phyloP scores from a whole-genome alignment of 2,329 filamentous ascomycete species.

The Alternaria infectoria region DNA sequence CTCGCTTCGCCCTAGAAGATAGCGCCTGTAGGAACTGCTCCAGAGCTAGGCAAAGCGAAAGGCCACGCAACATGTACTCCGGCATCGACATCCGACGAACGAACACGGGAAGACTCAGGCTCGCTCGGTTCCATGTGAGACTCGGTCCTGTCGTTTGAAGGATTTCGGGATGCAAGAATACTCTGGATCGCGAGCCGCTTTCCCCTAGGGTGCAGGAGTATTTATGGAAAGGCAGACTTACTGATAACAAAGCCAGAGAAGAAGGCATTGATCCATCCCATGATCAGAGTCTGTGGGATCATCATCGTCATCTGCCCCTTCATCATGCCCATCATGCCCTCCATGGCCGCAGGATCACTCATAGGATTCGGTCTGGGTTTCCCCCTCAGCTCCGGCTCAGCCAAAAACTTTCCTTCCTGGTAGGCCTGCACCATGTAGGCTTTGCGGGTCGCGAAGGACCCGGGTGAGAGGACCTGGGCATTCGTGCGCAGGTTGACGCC shows the following conservation, averaged over 20 bases:
- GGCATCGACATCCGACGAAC: not conserved
- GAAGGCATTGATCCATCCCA: slow-evolving; percentile 99
- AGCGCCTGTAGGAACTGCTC: not conserved
- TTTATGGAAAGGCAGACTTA: slow-evolving; percentile 54
- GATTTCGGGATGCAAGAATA: not conserved
- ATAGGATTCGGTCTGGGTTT: slow-evolving; percentile 93
- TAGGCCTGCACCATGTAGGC: slow-evolving; percentile 80
- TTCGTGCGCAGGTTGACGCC: slow-evolving; percentile 86
- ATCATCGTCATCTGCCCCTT: slow-evolving; percentile 99
- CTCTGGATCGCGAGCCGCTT: not conserved
- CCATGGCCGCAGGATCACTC: slow-evolving; percentile 95
- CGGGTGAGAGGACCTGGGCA: slow-evolving; percentile 76
- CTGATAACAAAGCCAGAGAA: slow-evolving; percentile 98
- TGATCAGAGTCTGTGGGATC: slow-evolving; percentile 96
- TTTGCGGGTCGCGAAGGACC: slow-evolving; percentile 80
- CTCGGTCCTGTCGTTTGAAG: not conserved
- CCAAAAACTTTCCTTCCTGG: slow-evolving; percentile 86
- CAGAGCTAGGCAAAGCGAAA: slow-evolving; percentile 1
- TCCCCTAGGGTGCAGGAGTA: not conserved
- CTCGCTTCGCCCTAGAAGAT: slow-evolving; percentile 9
- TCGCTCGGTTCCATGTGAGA: not conserved
- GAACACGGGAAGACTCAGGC: not conserved
- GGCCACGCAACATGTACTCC: not conserved
- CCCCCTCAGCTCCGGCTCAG: slow-evolving; percentile 83
- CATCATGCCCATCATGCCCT: slow-evolving; percentile 99